These are phyloP conservation scores for Leishmania aethiopica DNA, from an alignment of 208 protist genomes.

Conservation along the genomic window DNA sequence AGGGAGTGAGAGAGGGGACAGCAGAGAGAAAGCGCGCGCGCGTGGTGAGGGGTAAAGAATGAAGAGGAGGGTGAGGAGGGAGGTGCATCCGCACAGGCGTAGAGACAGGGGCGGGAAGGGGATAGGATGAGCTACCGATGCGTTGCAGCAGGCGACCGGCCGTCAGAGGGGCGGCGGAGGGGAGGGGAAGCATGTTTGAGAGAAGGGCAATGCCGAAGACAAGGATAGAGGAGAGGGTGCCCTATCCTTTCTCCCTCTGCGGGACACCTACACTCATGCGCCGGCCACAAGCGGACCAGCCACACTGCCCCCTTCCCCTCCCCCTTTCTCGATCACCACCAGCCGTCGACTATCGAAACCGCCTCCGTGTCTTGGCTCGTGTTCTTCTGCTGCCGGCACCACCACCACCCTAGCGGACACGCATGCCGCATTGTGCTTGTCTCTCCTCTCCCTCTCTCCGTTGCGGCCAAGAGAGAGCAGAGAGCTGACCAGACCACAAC, in stretches of 20 bases:
- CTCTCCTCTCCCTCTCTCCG: not conserved
- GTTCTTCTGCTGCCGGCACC: not conserved
- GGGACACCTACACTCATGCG: not conserved
- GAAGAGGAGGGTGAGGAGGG: not conserved
- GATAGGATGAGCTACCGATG: not conserved
- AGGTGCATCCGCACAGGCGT: not conserved
- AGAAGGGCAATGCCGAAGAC: not conserved
- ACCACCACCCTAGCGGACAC: not conserved
- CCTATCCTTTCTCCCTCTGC: not conserved
- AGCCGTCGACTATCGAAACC: not conserved
- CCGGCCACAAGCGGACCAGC: not conserved
- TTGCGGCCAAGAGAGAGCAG: not conserved
- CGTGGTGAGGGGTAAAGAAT: not conserved
- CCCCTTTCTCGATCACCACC: not conserved
- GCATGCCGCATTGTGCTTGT: not conserved
- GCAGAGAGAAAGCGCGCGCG: not conserved
- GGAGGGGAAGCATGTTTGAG: not conserved
- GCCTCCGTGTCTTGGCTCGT: not conserved
- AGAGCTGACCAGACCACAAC: not conserved
- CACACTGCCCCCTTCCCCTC: not conserved
- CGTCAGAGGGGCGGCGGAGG: not conserved
- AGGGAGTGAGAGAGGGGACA: not conserved
- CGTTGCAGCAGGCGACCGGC: not conserved
- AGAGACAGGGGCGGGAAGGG: not conserved
- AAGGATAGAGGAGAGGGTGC: constrained; percentile 1